phyloP scores from a whole-genome alignment of 1,284 basidiomycete species.

The Thelephora terrestris region DNA sequence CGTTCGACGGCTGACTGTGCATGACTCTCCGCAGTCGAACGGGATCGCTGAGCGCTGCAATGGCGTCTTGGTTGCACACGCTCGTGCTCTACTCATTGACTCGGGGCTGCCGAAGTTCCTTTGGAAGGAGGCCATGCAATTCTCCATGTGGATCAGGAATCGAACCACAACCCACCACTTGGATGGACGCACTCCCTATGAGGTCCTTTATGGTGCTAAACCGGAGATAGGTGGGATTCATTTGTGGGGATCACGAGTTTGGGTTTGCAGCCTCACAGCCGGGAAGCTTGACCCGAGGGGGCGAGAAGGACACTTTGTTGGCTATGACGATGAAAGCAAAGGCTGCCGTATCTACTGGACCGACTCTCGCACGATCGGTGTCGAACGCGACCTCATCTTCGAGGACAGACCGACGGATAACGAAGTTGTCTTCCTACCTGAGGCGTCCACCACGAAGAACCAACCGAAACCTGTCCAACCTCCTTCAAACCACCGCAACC shows the following conservation, averaged over 20 bases:
- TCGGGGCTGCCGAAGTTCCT: constrained; percentile 22
- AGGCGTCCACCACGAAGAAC: too few relatives aligned
- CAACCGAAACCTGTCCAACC: too few relatives aligned
- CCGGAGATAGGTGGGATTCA: constrained; percentile 21
- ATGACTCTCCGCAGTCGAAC: constrained; percentile 27
- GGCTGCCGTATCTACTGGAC: constrained; percentile 11
- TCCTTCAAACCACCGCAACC: too few relatives aligned
- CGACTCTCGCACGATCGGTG: constrained; percentile 1
- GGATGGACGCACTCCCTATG: constrained; percentile 22
- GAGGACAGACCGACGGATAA: too few relatives aligned
- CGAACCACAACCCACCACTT: constrained; percentile 22
- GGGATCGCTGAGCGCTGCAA: constrained; percentile 30
- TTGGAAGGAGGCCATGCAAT: constrained; percentile 29
- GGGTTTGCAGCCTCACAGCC: constrained; percentile 17
- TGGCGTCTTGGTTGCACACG: constrained; percentile 17
- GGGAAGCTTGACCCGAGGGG: constrained; percentile 15
- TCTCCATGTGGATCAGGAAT: constrained; percentile 30
- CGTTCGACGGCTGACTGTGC: constrained; percentile 8
- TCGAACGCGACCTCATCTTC: constrained; percentile 5
- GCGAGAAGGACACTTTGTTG: constrained; percentile 6
- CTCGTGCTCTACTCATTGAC: constrained; percentile 14
- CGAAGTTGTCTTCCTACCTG: too few relatives aligned
- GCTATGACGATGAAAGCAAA: constrained; percentile 8
- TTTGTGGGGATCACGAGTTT: constrained; percentile 21
- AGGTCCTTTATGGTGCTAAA: constrained; percentile 18